Percentiles rank a stretch among this genome's conserved stretches.
Evolutionary conservation across 2,329 filamentous ascomycete species (phyloP).

Genomic region (Alternaria metachromatica): DNA sequence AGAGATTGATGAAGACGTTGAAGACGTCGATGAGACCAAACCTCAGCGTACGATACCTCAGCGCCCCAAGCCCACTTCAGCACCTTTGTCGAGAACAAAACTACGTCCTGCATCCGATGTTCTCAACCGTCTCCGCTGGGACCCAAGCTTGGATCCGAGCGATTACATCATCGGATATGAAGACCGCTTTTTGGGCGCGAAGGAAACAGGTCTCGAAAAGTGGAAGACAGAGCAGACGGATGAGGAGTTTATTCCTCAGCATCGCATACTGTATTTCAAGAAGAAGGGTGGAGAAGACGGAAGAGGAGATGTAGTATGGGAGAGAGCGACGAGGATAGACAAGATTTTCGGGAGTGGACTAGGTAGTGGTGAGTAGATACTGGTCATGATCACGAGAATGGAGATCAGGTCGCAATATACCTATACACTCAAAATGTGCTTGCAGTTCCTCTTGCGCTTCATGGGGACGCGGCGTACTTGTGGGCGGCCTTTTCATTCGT

Average conservation of each 20-base stretch:
- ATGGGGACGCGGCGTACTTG: not conserved
- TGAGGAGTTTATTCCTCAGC: slow-evolving; percentile 64
- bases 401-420: too few species aligned
- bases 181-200: slow-evolving; percentile 59
- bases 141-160: slow-evolving; percentile 51
- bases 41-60: slow-evolving; percentile 24
- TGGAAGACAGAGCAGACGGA: slow-evolving; percentile 63
- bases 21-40: slow-evolving; percentile 12
- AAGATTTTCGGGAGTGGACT: slow-evolving; percentile 55
- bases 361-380: slow-evolving; percentile 7
- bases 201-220: slow-evolving; percentile 56
- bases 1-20: slow-evolving; percentile 19
- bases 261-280: slow-evolving; percentile 61
- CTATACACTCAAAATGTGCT: too few species aligned
- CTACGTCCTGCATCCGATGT: slow-evolving; percentile 52
- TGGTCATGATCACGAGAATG: too few species aligned
- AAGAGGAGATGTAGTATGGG: slow-evolving; percentile 56
- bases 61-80: slow-evolving; percentile 20
- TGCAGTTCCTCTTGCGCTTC: too few species aligned
- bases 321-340: slow-evolving; percentile 56
- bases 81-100: slow-evolving; percentile 36
- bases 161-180: slow-evolving; percentile 62
- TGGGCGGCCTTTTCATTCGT: not conserved
- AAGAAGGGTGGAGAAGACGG: slow-evolving; percentile 39
- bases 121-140: slow-evolving; percentile 59